A percentile compares a stretch with the other conserved stretches of the same genome.
phyloP scores from a whole-genome alignment of 345 rosid species.

The Salix viminalis region DNA sequence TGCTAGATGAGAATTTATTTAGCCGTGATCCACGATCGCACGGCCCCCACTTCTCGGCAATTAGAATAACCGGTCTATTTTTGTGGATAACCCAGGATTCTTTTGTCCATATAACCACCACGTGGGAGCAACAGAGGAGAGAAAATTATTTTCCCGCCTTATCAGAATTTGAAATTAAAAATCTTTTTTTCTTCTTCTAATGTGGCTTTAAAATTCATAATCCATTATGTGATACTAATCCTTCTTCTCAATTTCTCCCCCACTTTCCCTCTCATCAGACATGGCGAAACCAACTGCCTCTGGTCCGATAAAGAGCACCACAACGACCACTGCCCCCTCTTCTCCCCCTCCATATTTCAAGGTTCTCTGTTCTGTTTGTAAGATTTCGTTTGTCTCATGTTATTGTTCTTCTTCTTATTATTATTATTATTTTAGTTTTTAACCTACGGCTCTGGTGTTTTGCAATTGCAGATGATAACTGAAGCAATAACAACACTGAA shows the following conservation, averaged over 20 bases:
- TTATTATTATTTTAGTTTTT: background rate
- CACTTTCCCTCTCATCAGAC: background rate
- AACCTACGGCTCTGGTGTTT: background rate
- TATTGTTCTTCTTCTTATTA: too few species aligned
- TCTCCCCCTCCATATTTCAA: constrained; percentile 14
- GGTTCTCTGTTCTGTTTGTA: background rate
- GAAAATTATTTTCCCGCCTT: too few species aligned
- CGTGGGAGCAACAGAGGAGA: too few species aligned
- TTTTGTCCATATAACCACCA: too few species aligned
- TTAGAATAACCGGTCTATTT: too few species aligned
- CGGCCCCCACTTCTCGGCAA: too few species aligned
- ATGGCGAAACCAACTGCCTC: constrained; percentile 13
- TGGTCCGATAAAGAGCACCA: background rate
- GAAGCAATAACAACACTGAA: constrained; percentile 27
- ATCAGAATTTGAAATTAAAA: background rate
- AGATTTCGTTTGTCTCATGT: background rate
- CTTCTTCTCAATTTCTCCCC: background rate
- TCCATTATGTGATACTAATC: background rate
- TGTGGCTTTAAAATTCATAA: too few species aligned
- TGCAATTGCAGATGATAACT: constrained; percentile 18
- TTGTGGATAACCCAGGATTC: too few species aligned
- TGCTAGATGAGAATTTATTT: too few species aligned
- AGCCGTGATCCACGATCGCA: too few species aligned
- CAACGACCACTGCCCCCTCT: background rate
- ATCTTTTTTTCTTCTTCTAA: background rate